Evolutionary conservation across 2,329 filamentous ascomycete species (phyloP).

Genomic region (Alternaria sp.): DNA sequence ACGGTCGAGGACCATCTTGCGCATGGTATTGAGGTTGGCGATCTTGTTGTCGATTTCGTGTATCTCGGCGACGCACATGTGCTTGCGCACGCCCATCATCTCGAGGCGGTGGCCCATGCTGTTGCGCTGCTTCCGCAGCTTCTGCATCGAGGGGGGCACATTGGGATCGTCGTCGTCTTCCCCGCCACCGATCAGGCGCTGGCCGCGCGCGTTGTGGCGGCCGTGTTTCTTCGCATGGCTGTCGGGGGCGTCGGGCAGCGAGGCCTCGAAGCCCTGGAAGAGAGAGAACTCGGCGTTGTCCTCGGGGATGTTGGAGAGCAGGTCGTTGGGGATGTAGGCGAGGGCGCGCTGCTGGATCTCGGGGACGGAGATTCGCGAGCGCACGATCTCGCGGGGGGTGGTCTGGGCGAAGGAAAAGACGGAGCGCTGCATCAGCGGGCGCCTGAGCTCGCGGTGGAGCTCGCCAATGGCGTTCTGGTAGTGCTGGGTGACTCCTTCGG

Average conservation of each 20-base stretch:
- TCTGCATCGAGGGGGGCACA: slow-evolving; percentile 71
- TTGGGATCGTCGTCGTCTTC: slow-evolving; percentile 61
- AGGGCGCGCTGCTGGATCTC: slow-evolving; percentile 96
- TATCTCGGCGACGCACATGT: slow-evolving; percentile 97
- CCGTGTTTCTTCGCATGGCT: slow-evolving; percentile 65
- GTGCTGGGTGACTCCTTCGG: slow-evolving; percentile 63
- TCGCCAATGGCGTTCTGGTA: slow-evolving; percentile 89
- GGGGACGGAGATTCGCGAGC: slow-evolving; percentile 84
- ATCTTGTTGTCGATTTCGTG: slow-evolving; percentile 97
- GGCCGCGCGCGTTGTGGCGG: slow-evolving; percentile 73
- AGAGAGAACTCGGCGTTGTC: slow-evolving; percentile 86
- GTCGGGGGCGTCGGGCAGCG: slow-evolving; percentile 71
- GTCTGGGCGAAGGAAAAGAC: slow-evolving; percentile 92
- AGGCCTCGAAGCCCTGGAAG: slow-evolving; percentile 96
- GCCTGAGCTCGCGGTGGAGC: slow-evolving; percentile 85
- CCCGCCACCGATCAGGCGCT: slow-evolving; percentile 72
- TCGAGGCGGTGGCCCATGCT: slow-evolving; percentile 84
- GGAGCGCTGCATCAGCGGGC: slow-evolving; percentile 82
- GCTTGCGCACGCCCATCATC: slow-evolving; percentile 90
- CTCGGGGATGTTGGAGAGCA: slow-evolving; percentile 88
- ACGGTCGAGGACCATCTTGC: slow-evolving; percentile 86
- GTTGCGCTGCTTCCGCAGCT: slow-evolving; percentile 80
- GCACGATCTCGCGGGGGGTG: slow-evolving; percentile 90
- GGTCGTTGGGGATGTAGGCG: slow-evolving; percentile 85
- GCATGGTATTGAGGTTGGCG: slow-evolving; percentile 89